Percentiles rank a stretch among this genome's conserved stretches.
phyloP scores from a whole-genome alignment of 148 eudicot genomes.

The Rhododendron ferrugineum region DNA sequence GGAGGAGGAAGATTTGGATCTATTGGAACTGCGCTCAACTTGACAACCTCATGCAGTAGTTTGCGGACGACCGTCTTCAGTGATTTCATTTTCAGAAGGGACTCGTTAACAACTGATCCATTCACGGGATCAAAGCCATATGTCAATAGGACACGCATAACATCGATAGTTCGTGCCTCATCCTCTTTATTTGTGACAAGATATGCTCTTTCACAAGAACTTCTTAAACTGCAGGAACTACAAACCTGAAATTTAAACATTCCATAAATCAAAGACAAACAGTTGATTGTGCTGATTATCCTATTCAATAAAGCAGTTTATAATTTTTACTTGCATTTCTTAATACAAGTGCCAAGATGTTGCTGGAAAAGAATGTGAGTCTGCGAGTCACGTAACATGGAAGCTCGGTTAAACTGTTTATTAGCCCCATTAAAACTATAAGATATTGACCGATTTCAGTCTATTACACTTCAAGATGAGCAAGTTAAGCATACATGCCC shows the following conservation, averaged over 20 bases:
- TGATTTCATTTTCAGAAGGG: constrained; percentile 66
- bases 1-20: constrained; percentile 98
- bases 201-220: constrained; percentile 80
- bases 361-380: neutral
- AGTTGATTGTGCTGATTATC: neutral
- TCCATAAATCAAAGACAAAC: neutral
- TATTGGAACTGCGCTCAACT: constrained; percentile 87
- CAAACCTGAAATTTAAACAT: constrained; percentile 58
- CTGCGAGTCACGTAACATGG: neutral
- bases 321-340: neutral
- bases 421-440: neutral
- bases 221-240: constrained; percentile 89
- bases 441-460: neutral
- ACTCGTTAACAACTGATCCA: constrained; percentile 66
- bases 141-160: constrained; percentile 71
- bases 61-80: constrained; percentile 68
- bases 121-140: constrained; percentile 81
- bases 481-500: neutral
- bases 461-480: neutral
- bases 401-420: neutral
- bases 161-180: constrained; percentile 86
- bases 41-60: constrained; percentile 77
- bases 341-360: neutral
- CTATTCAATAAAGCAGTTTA: neutral
- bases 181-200: constrained; percentile 87